These are phyloP conservation scores for carrot (Daucus carota) DNA, from an alignment of 129 eudicot species.

Conservation along the genomic window DNA sequence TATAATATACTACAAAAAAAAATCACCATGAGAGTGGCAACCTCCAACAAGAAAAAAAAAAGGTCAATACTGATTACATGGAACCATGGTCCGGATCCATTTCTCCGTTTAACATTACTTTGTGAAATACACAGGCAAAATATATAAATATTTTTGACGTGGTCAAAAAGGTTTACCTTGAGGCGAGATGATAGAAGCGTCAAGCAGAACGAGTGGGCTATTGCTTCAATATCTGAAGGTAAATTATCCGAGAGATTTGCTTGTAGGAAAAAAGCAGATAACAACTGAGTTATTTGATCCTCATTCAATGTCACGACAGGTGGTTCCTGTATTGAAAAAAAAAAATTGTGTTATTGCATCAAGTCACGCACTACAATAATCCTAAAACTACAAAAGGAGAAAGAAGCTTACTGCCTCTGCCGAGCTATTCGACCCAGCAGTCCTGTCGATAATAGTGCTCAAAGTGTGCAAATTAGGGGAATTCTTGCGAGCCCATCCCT, in stretches of 20 bases:
- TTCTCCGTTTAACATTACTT: not conserved
- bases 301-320: slow-evolving; percentile 58
- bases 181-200: slow-evolving; percentile 55
- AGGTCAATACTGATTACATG: not conserved
- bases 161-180: slow-evolving; percentile 29
- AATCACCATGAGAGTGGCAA: not conserved
- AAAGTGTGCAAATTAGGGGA: slow-evolving; percentile 73
- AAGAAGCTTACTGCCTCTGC: slow-evolving; percentile 48
- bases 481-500: slow-evolving; percentile 57
- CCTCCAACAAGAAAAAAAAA: not conserved
- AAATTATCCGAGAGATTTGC: slow-evolving; percentile 78
- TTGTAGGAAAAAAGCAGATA: slow-evolving; percentile 82
- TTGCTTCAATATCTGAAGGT: slow-evolving; percentile 79
- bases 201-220: slow-evolving; percentile 82
- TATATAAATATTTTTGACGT: not conserved
- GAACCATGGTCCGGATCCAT: not conserved
- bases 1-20: not conserved
- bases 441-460: slow-evolving; percentile 54
- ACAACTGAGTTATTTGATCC: slow-evolving; percentile 74
- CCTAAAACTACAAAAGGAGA: not conserved
- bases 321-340: slow-evolving; percentile 51
- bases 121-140: not conserved
- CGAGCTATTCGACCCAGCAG: slow-evolving; percentile 51
- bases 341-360: slow-evolving; percentile 1
- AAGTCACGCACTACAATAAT: not conserved